Base-by-base conservation (phyloP, 306 rosid species). In the Styphnolobium japonicum region DNA sequence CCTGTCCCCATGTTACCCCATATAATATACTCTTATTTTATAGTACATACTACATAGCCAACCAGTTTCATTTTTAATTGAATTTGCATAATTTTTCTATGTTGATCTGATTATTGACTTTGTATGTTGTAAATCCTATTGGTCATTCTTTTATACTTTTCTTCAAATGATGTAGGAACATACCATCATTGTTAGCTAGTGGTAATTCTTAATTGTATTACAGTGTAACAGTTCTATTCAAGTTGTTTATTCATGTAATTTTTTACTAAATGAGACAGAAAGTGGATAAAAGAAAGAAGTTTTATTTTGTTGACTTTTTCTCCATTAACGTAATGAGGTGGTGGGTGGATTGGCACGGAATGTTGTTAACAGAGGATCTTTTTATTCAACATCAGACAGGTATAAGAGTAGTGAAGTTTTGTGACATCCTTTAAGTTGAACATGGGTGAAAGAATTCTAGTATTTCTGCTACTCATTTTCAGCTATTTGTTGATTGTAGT, bases 361-460 rank as follows among this genome's bases (percentile, higher is more conserved):
- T 55, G 53, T 15, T 36, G 56, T 10, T 42, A 46, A 58, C 27
- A 60, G 6, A 43, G 72, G 65, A 71, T 75, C 58, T 45, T 60
- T 68, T n/a, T 43, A 66, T 75, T 65, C 60, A 74, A 73, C 31
- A 75, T 55, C 29, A 15, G 19, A 19, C 39, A 57, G 33, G 46
- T 81, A 57, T 23, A 46, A 63, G 67, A 62, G 60, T 23, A 69
- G 42, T 18, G 6, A 15, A 79, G 46, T 48, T 46, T 34, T 53
- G 61, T 37, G 71, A 57, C 76, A 19, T 70, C 51, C 60, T 49
- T 71, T 71, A 60, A 56, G 66, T 65, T 56, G 80, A 80, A 51
- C 65, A 86, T 86, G 89, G 85, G 7, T 57, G 77, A 83, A 66
- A 71, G 49, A 58, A 6, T 33, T 31, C 10, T 51, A 31, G 78